These are phyloP conservation scores for Anaeromyces robustus DNA, from an alignment of 192 early-diverging fungal species.

Conservation along the genomic window DNA sequence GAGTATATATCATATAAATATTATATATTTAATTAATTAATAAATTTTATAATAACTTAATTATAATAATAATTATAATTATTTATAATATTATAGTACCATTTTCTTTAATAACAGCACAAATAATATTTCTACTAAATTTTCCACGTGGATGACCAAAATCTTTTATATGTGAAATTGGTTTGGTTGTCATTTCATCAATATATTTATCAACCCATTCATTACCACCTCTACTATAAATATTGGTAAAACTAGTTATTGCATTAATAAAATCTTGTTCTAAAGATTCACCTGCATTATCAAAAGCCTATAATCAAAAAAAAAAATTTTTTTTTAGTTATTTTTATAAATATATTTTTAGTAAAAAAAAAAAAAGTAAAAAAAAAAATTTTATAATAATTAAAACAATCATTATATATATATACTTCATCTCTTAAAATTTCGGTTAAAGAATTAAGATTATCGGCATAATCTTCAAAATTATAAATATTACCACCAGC, in stretches of 20 bases:
- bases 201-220: not conserved
- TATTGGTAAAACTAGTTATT: not conserved
- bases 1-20: no score
- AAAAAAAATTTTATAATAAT: no score
- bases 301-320: not conserved
- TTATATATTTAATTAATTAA: no score
- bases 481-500: constrained; percentile 27
- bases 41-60: no score
- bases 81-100: not conserved
- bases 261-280: not conserved
- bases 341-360: no score
- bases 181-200: not conserved
- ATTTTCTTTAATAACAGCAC: not conserved
- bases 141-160: not conserved
- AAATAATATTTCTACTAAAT: not conserved
- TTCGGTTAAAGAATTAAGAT: not conserved
- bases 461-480: not conserved
- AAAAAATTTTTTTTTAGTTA: no score
- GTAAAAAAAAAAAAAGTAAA: no score
- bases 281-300: not conserved
- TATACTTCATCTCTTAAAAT: not conserved
- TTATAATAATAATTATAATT: no score
- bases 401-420: no score
- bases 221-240: not conserved
- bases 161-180: not conserved